Evolutionary conservation across 345 rosid species (phyloP).

Genomic region (Eucalyptus erythrocorys): DNA sequence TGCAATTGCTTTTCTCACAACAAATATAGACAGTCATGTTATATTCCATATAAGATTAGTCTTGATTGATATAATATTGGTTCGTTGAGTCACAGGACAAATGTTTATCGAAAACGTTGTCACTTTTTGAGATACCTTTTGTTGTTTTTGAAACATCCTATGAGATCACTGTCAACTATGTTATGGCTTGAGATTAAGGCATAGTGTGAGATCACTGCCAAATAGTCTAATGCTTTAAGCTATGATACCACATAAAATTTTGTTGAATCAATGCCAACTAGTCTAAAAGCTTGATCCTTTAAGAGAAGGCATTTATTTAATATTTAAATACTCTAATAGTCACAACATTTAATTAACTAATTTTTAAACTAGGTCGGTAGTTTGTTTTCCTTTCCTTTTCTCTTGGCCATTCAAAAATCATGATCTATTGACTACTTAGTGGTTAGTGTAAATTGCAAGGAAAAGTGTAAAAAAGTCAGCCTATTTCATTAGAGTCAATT

Average conservation of each 20-base stretch:
- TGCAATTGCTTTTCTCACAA: not conserved
- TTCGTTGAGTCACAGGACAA: not conserved
- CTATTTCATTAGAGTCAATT: too few species aligned
- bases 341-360: not conserved
- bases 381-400: not conserved
- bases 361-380: not conserved
- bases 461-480: too few species aligned
- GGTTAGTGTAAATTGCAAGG: too few species aligned
- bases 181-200: too few species aligned
- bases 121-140: not conserved
- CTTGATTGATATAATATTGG: not conserved
- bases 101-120: not conserved
- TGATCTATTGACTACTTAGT: not conserved
- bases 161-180: not conserved
- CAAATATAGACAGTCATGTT: rapidly evolving
- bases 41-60: not conserved
- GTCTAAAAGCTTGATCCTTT: not conserved
- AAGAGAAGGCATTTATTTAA: not conserved
- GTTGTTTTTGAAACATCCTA: not conserved
- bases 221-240: not conserved
- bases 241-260: not conserved
- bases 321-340: too few species aligned
- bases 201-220: too few species aligned
- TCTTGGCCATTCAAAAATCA: not conserved
- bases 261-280: too few species aligned